These are phyloP conservation scores for Magnusiomyces suaveolens DNA, from an alignment of 1,139 yeast genomes.

Conservation along the genomic window DNA sequence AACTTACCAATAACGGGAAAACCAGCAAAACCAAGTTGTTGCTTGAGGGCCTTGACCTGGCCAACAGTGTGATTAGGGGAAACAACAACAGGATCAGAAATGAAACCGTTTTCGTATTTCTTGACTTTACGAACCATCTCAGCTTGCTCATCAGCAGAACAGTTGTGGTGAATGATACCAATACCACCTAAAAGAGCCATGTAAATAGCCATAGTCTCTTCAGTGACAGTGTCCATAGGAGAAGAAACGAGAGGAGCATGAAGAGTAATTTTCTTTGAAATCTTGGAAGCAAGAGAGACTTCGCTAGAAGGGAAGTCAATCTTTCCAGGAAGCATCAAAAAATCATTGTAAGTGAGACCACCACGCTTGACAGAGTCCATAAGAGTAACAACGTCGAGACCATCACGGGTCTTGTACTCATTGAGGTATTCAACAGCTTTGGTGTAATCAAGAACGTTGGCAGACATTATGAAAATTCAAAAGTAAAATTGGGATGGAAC, in stretches of 20 bases:
- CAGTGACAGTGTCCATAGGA: constrained; percentile 99
- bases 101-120: constrained; percentile 95
- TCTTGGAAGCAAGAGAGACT: constrained; percentile 71
- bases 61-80: constrained; percentile 68
- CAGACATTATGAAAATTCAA: constrained; percentile 10
- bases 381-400: constrained; percentile 70
- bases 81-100: constrained; percentile 85
- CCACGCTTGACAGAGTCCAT: constrained; percentile 88
- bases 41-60: constrained; percentile 65
- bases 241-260: constrained; percentile 94
- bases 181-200: constrained; percentile 99
- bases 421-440: constrained; percentile 57
- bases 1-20: constrained; percentile 99
- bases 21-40: constrained; percentile 80
- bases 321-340: constrained; percentile 89
- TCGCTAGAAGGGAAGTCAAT: constrained; percentile 74
- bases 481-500: background rate
- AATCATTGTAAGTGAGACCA: constrained; percentile 95
- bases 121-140: constrained; percentile 96
- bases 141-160: constrained; percentile 94
- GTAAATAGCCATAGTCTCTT: constrained; percentile 92
- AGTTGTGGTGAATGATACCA: constrained; percentile 97
- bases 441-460: constrained; percentile 38
- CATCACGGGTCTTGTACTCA: constrained; percentile 65
- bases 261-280: constrained; percentile 84